Evolutionary conservation across 164 flowering plant species (phyloP), one percentile per base, ranked within the genome.

Genomic region (Chloranthus sessilifolius): DNA sequence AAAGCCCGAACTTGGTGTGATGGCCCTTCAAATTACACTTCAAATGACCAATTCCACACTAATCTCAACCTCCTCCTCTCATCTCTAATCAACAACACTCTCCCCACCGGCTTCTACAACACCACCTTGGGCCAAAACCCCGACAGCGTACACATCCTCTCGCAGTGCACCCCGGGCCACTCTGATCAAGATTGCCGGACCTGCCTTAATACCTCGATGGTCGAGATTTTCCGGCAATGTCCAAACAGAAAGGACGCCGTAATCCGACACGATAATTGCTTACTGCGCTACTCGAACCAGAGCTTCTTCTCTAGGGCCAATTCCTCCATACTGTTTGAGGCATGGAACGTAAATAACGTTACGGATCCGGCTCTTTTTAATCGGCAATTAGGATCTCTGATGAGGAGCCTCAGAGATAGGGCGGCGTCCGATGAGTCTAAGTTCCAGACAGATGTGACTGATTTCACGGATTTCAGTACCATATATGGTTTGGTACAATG

Each of bases 251-350:
- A 10, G 8, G 42, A 51, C 16, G 62, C 28, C 17, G 38, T 16
- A 5, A 14, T 51, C 0, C 19, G 37, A 9, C 50, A 26, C 15
- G 44, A 35, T 2, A 2, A 23, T 9, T 62, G 67, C 31, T 0
- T 30, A 9, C 21, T 63, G 17, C 65, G 69, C 0, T 69, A 72
- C 56, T 68, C 76, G 0, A 22, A 44, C 46, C 0, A 1, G 3
- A 10, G 15, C 9, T 26, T 69, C 62, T 53, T 69, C 42, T 16
- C 56, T 3, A 5, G 15, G 24, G 16, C 2, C 6, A 23, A 15
- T 3, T 2, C 11, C 0, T 3, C 8, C 1, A n/a, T 12, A 4
- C 59, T 43, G 34, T 50, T 16, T 14, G 64, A 60, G 0, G 33
- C 38, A 1, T 58, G 47, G 8, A 4, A 33, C 4, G 31, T 5